Percentiles rank a stretch among this genome's conserved stretches.
phyloP scores from a whole-genome alignment of 257 asterid genomes.

The Catharanthus roseus region DNA sequence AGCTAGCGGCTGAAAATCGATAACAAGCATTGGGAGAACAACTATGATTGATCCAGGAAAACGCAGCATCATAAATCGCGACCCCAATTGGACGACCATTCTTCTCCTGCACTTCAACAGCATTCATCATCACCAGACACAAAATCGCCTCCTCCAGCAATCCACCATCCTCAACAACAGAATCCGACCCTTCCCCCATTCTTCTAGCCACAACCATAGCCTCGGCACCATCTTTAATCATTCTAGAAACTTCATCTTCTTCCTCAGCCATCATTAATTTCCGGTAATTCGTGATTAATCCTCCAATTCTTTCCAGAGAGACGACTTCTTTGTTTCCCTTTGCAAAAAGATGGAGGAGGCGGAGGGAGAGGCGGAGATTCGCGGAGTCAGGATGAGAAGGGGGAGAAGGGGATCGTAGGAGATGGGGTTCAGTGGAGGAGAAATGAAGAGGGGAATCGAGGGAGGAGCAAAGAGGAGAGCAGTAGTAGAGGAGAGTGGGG shows the following conservation, averaged over 20 bases:
- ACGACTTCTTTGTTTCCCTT: neutral
- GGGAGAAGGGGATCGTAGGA: constrained; percentile 32
- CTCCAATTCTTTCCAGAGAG: constrained; percentile 37
- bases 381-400: constrained; percentile 35
- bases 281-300: constrained; percentile 64
- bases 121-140: constrained; percentile 67
- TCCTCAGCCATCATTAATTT: constrained; percentile 12
- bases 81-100: constrained; percentile 49
- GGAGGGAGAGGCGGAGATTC: constrained; percentile 72
- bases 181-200: constrained; percentile 9
- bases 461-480: constrained; percentile 62
- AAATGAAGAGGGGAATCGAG: constrained; percentile 43
- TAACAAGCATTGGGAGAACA: constrained; percentile 79
- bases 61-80: constrained; percentile 54
- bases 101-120: constrained; percentile 59
- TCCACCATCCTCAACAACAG: constrained; percentile 39
- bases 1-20: constrained; percentile 27
- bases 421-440: constrained; percentile 50
- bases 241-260: constrained; percentile 24
- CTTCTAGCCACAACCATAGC: constrained; percentile 39
- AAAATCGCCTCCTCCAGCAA: constrained; percentile 56
- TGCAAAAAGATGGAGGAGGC: constrained; percentile 39
- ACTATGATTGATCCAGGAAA: constrained; percentile 88
- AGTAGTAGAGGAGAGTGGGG: constrained; percentile 39
- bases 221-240: constrained; percentile 42